Evolutionary conservation across 441 rosid genomes (phyloP).

Genomic region (Erodium texanum): DNA sequence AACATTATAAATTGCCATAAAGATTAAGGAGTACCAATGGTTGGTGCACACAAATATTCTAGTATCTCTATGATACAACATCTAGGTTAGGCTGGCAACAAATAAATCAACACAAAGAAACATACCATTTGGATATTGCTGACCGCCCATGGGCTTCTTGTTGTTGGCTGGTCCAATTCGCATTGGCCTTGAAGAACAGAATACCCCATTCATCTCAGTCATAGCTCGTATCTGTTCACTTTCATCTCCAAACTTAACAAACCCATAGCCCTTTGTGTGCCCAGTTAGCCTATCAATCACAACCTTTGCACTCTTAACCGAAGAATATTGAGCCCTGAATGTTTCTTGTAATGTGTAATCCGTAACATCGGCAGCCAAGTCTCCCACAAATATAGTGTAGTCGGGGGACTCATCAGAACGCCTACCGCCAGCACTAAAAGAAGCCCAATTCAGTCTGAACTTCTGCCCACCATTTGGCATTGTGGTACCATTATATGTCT

Average conservation of each 20-base stretch:
- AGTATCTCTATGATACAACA: background rate
- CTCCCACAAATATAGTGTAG: slow-evolving; percentile 78
- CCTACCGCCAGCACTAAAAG: slow-evolving; percentile 77
- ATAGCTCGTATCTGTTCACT: slow-evolving; percentile 71
- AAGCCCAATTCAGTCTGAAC: slow-evolving; percentile 89
- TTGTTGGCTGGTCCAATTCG: slow-evolving; percentile 88
- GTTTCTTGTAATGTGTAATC: slow-evolving; percentile 68
- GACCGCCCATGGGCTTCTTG: slow-evolving; percentile 52
- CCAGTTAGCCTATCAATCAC: slow-evolving; percentile 88
- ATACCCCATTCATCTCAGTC: slow-evolving; percentile 86
- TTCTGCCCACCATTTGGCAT: slow-evolving; percentile 72
- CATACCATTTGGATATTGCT: slow-evolving; percentile 64
- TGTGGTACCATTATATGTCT: slow-evolving; percentile 57
- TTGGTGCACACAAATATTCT: no score
- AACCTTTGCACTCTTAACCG: slow-evolving; percentile 85
- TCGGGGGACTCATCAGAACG: slow-evolving; percentile 79
- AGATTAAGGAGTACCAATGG: no score
- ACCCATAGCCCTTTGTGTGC: slow-evolving; percentile 89
- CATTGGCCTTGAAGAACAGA: slow-evolving; percentile 81
- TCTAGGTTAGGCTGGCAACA: background rate
- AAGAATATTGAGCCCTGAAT: slow-evolving; percentile 47
- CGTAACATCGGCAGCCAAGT: slow-evolving; percentile 79
- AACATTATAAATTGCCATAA: no score
- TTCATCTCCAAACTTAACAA: slow-evolving; percentile 83
- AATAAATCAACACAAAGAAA: slow-evolving; percentile 8